phyloP scores from a whole-genome alignment of 2,329 filamentous ascomycete species.

The Fonsecaea pedrosoi region DNA sequence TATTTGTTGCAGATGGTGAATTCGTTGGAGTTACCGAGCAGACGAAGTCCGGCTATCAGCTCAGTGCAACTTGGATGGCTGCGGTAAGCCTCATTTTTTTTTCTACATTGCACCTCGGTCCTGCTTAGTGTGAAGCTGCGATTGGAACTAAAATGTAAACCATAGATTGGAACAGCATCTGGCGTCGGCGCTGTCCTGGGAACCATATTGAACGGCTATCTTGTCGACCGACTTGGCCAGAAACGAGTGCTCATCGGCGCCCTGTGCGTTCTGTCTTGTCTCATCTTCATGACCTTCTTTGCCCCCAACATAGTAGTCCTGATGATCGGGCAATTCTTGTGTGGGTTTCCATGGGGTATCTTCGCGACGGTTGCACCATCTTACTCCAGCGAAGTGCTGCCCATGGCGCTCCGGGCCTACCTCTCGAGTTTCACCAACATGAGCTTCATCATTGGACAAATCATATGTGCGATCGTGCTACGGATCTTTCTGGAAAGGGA shows the following conservation, averaged over 20 bases:
- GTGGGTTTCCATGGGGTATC: conserved; percentile 38
- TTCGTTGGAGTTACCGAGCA: conserved; percentile 34
- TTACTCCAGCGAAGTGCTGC: conserved; percentile 33
- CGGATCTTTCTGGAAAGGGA: conserved; percentile 25
- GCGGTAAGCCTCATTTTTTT: conserved; percentile 9
- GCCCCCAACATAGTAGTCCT: conserved; percentile 40
- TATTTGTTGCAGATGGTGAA: conserved; percentile 22
- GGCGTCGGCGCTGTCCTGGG: conserved; percentile 32
- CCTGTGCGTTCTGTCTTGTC: conserved; percentile 24
- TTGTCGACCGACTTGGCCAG: conserved; percentile 30
- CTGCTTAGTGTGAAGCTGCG: conserved; percentile 43
- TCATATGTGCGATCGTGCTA: conserved; percentile 45
- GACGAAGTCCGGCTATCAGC: conserved; percentile 44
- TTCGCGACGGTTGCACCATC: conserved; percentile 33
- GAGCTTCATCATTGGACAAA: conserved; percentile 38
- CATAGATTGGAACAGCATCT: conserved; percentile 27
- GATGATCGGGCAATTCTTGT: conserved; percentile 41
- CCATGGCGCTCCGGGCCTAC: conserved; percentile 30
- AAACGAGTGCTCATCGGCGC: conserved; percentile 32
- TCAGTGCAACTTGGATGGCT: conserved; percentile 32
- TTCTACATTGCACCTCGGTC: conserved; percentile 26
- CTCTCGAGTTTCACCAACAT: conserved; percentile 26
- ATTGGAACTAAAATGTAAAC: neutral
- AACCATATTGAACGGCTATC: conserved; percentile 29
- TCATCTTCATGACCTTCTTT: conserved; percentile 45